Evolutionary conservation across 768 basidiomycete species (phyloP).

Genomic region (Neoboletus brunneissimus): DNA sequence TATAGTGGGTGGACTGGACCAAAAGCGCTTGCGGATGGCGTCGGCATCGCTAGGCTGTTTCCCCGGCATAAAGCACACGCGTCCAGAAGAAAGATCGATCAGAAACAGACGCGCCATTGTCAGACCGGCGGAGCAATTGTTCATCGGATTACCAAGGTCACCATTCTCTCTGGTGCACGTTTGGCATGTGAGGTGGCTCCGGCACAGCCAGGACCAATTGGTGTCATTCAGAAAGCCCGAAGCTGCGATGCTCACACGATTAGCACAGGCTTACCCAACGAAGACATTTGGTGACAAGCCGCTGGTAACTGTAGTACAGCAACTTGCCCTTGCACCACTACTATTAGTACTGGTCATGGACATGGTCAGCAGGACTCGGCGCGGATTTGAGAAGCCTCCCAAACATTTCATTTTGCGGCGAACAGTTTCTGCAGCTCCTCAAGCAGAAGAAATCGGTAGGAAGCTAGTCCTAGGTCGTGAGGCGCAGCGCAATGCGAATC

Average conservation of each 20-base stretch:
- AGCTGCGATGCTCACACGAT: no score
- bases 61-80: neutral
- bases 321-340: neutral
- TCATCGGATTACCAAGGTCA: neutral
- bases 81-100: constrained; percentile 3
- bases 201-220: neutral
- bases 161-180: neutral
- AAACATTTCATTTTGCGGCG: no score
- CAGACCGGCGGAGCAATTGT: neutral
- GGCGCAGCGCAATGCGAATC: no score
- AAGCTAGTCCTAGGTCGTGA: neutral
- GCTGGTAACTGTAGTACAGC: neutral
- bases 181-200: neutral
- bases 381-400: no score
- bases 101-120: neutral
- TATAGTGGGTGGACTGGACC: neutral
- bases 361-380: neutral
- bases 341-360: no score
- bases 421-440: no score
- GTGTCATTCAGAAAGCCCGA: no score
- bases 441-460: no score
- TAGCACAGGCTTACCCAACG: neutral
- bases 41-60: neutral
- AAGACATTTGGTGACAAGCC: neutral
- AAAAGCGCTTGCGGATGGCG: neutral